Evolutionary conservation across 2,329 filamentous ascomycete species (phyloP).

Genomic region (Beauveria pseudobassiana): DNA sequence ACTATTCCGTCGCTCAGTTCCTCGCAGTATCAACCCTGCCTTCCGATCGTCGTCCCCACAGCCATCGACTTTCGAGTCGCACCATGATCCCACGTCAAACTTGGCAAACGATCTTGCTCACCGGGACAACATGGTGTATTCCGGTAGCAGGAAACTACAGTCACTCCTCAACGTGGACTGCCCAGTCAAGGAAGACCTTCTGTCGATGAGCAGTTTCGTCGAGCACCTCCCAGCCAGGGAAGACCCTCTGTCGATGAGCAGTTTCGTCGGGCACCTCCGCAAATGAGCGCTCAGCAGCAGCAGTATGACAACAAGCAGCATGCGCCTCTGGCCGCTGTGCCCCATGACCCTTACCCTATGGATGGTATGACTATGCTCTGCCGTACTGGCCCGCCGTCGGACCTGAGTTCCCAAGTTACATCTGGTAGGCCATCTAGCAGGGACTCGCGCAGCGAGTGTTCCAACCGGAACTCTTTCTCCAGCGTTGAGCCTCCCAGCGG

Average conservation of each 20-base stretch:
- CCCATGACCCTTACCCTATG: constrained; percentile 87
- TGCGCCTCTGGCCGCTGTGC: constrained; percentile 59
- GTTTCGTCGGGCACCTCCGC: constrained; percentile 16
- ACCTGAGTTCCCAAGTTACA: constrained; percentile 44
- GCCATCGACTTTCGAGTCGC: constrained; percentile 85
- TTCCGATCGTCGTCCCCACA: constrained; percentile 95
- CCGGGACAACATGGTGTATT: constrained; percentile 37
- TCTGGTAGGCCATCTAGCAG: constrained; percentile 72
- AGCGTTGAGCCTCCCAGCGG: constrained; percentile 74
- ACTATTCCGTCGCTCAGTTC: constrained; percentile 93
- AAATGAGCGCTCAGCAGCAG: constrained; percentile 12
- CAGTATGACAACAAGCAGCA: constrained; percentile 36
- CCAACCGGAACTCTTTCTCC: constrained; percentile 80
- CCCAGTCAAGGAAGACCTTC: constrained; percentile 14
- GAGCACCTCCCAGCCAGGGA: constrained; percentile 21
- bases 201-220: constrained; percentile 33
- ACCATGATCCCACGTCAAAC: constrained; percentile 75
- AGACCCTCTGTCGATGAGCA: constrained; percentile 14
- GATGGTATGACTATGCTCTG: constrained; percentile 99
- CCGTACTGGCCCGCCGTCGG: constrained; percentile 57
- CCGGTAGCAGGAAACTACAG: constrained; percentile 42
- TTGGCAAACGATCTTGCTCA: constrained; percentile 64
- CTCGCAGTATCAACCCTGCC: constrained; percentile 87
- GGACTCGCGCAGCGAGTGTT: constrained; percentile 86
- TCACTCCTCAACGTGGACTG: constrained; percentile 43